These are phyloP conservation scores for Niebla homalea DNA, from an alignment of 495 filamentous ascomycete species.

Conservation along the genomic window DNA sequence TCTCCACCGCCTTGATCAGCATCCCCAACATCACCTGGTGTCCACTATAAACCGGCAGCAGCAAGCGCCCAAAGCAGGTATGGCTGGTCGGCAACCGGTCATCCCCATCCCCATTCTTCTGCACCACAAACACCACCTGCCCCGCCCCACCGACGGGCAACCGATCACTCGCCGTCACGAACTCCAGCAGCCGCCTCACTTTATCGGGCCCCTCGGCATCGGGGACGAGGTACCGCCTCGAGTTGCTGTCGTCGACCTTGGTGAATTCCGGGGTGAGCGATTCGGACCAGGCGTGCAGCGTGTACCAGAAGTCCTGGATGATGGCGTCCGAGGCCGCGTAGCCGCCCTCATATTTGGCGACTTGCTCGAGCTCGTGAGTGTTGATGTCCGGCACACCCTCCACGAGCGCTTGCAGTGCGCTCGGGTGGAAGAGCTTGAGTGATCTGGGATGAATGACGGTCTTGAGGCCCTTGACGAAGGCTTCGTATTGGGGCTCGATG, in stretches of 20 bases:
- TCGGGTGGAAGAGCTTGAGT: slow-evolving; percentile 55
- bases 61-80: slow-evolving; percentile 79
- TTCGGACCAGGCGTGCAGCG: slow-evolving; percentile 35
- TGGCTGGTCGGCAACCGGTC: slow-evolving; percentile 60
- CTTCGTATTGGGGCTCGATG: slow-evolving; percentile 60
- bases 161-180: slow-evolving; percentile 86
- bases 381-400: slow-evolving; percentile 74
- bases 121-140: slow-evolving; percentile 69
- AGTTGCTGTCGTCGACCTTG: slow-evolving; percentile 30
- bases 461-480: slow-evolving; percentile 73
- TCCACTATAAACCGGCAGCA: slow-evolving; percentile 69
- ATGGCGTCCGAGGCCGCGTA: slow-evolving; percentile 53
- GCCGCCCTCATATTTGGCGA: slow-evolving; percentile 63
- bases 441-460: slow-evolving; percentile 57
- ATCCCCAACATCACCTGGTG: slow-evolving; percentile 57
- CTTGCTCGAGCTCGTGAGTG: slow-evolving; percentile 51
- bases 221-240: slow-evolving; percentile 15
- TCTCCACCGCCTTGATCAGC: slow-evolving; percentile 69
- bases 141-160: slow-evolving; percentile 72
- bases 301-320: slow-evolving; percentile 70
- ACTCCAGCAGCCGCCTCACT: slow-evolving; percentile 67
- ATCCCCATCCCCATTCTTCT: slow-evolving; percentile 61
- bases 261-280: background rate
- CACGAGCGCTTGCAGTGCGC: slow-evolving; percentile 58
- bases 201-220: slow-evolving; percentile 31